Base-by-base conservation (phyloP, 2,329 filamentous ascomycete genomes). In the Tolypocladium pustulatum region DNA sequence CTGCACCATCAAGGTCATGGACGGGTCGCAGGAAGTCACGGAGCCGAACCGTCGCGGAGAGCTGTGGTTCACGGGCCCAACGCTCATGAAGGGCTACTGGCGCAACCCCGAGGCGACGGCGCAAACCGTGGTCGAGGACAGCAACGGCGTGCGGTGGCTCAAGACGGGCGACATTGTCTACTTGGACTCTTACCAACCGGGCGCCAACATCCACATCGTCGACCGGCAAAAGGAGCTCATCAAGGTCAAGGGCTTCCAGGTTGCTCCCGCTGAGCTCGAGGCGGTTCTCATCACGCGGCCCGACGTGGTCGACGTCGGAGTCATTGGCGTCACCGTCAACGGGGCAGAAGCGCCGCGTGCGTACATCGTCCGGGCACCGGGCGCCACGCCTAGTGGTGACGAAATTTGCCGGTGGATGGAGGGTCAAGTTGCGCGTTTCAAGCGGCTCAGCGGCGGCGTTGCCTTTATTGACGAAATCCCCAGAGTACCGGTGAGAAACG, bases 101-200 rank as follows among this genome's bases (percentile, higher is more conserved):
- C 88, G 92, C 73, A 93, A 94, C 66, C 84, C 88, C 38, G 85
- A 88, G 66, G 90, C 91, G 2, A 93, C 85, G 34, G 78, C 80
- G 57, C 89, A 93, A 67, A 92, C 90, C 0, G 94, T 89, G 65
- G 67, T 83, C 0, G 74, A 71, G 60, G 78, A 83, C 57, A 78
- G 84, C 7, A 84, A 90, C 62, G 83, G 83, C 8, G 27, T 60
- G 57, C 71, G 82, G 63, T 91, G 89, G 81, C 83, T 93, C 79
- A 82, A 81, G 38, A 95, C 91, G 0, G 91, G 91, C 13, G 90
- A 96, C 65, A 89, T 93, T 68, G 90, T 86, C 0, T 76, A 91
- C 5, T 75, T 93, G 27, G 78, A 80, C 2, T 89, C 88, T 2
- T 75, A 86, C 63, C 89, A 94, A 71, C 91, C 95, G 67, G 69